Base-by-base conservation (phyloP, 345 rosid genomes). In the Aegle marmelos region DNA sequence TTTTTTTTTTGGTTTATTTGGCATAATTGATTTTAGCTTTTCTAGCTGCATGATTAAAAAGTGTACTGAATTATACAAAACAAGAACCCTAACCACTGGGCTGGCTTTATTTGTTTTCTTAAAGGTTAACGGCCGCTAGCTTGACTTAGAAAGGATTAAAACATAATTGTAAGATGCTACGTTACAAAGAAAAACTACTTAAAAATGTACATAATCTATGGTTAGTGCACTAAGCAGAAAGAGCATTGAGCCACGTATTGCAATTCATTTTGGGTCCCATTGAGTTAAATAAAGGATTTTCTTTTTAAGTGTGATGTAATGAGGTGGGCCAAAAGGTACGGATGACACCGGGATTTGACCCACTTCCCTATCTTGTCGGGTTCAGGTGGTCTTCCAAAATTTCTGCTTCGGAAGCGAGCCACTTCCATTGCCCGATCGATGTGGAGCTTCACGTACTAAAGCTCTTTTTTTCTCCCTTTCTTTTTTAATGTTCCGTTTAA, bases 191-290 rank as follows among this genome's bases (percentile, higher is more conserved):
- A 53, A 75, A n/a, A 31, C 31, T 5, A 21, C 28, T 9, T 28
- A 31, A 27, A 22, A 65, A 4, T 53, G 64, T 64, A 54, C 10
- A 33, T 36, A 76, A 63, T 28, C 50, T n/a, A 45, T 30, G 78
- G 33, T 31, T 53, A 53, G 17, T 45, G 34, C 78, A 66, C 72
- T 36, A 5, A 76, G 37, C 67, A 5, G 39, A 21, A 9, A 76
- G 22, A 68, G 22, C 79, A 68, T 37, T 68, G 79, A 76, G 30
- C 79, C 79, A 68, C 58, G 79, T 37, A 21, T 27, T 37, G 28
- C 65, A 5, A 33, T 21, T 53, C 4, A 45, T 45, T 45, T 34
- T 65, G 0, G 50, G 5, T 5, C 1, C 48, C n/a, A n/a, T 14
- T 31, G 53, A 27, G 17, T 66, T 37, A 17, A 63, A n/a, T 28